A percentile compares a stretch with the other conserved stretches of the same genome.
Evolutionary conservation across 495 filamentous ascomycete genomes (phyloP).

Genomic region (Penicillium daleae): DNA sequence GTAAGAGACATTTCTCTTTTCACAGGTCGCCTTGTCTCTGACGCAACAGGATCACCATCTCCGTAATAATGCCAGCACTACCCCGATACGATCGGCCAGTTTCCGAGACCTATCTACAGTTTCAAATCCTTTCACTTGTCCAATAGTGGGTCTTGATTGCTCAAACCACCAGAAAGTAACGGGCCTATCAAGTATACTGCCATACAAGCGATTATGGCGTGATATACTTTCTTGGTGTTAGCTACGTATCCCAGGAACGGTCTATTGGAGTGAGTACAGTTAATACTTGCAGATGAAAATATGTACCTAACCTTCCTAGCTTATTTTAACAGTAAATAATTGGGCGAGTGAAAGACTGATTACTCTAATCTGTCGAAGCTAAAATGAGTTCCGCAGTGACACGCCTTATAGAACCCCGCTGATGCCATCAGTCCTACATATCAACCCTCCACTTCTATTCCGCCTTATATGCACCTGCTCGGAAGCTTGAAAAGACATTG

Average conservation of each 20-base stretch:
- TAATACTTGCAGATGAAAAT: not conserved
- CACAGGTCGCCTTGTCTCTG: not conserved
- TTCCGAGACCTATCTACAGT: not conserved
- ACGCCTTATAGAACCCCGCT: not conserved
- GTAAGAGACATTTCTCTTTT: not conserved
- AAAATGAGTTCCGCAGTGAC: not conserved
- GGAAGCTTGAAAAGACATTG: not conserved
- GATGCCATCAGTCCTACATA: not conserved
- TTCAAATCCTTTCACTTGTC: not conserved
- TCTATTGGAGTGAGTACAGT: not conserved
- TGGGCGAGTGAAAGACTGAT: not conserved
- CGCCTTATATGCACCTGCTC: not conserved
- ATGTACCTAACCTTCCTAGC: not conserved
- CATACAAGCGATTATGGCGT: constrained; percentile 3
- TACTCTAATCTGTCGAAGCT: not conserved
- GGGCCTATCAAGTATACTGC: not conserved
- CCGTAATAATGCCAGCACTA: not conserved
- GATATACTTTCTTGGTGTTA: not conserved
- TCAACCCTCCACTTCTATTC: not conserved
- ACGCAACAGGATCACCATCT: not conserved
- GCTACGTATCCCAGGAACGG: not conserved
- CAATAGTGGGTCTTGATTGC: not conserved
- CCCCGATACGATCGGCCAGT: not conserved
- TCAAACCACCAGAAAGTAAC: not conserved
- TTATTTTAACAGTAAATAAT: too few relatives aligned